Percentiles rank a stretch among this genome's conserved stretches.
These are phyloP conservation scores for Urtica urens DNA, from an alignment of 306 rosid species.

Conservation along the genomic window DNA sequence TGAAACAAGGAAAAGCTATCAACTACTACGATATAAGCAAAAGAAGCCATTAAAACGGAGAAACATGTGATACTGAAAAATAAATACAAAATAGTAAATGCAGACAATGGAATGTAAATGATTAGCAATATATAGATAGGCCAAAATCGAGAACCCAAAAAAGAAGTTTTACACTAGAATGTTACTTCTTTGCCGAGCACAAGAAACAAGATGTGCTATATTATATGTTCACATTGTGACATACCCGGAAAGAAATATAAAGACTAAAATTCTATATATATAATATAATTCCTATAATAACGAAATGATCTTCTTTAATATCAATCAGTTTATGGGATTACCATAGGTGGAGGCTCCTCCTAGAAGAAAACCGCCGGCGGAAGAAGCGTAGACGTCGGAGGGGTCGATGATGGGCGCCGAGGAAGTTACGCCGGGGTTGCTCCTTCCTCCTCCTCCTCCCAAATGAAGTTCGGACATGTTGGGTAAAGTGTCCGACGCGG, in stretches of 20 bases:
- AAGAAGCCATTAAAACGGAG: background rate
- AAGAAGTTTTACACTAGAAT: no score
- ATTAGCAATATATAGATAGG: background rate
- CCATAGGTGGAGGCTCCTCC: conserved; percentile 73
- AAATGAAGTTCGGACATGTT: conserved; percentile 66
- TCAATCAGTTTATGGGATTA: conserved; percentile 53
- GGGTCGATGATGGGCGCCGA: conserved; percentile 68
- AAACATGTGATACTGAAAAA: conserved; percentile 22
- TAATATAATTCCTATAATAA: background rate
- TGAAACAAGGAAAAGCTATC: conserved; percentile 2
- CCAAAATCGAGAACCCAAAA: background rate
- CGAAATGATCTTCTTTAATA: conserved; percentile 6
- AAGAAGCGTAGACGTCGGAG: conserved; percentile 51
- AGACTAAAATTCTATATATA: background rate
- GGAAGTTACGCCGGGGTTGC: conserved; percentile 17
- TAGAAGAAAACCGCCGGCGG: conserved; percentile 42
- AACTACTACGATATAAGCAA: conserved; percentile 4
- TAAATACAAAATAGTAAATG: no score
- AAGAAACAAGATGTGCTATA: background rate
- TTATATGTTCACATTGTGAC: background rate
- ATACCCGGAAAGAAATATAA: conserved; percentile 12
- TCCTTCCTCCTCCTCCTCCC: conserved; percentile 35
- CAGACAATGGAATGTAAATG: no score
- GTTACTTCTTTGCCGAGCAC: background rate
- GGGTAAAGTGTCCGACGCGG: conserved; percentile 43